Base-by-base conservation (phyloP, 768 basidiomycete species). In the Russula compacta region DNA sequence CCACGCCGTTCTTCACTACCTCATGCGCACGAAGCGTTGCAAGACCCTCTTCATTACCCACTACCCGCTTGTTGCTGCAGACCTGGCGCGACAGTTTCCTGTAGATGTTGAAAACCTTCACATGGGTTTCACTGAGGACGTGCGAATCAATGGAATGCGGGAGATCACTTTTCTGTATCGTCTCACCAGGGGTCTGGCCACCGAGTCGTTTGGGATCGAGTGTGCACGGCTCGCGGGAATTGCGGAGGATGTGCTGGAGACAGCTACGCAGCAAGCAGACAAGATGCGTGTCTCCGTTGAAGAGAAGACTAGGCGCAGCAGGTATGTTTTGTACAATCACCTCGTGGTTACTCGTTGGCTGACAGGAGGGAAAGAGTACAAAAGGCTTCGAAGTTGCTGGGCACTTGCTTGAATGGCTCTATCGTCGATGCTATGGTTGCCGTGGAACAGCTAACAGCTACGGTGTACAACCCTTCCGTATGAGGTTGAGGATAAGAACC, bases 41-140 rank as follows among this genome's bases (percentile, higher is more conserved):
- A 87, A 85, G 71, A 89, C 88, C 1, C 73, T 98, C 39, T 98
- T 98, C 72, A 95, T 98, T 68, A 98, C 95, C 0, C 95, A 98
- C 70, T 98, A 97, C 69, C 93, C 94, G 4, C 76, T 86, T 39
- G 81, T 95, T 12, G 91, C 91, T n/a, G 73, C 77, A 4, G 83
- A 83, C 47, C 69, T 92, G 29, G 82, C 83, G 66, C 77, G 75
- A 33, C 78, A 77, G 59, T 87, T 81, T 69, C 83, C 86, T 1
- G 63, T 69, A 14, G 78, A 83, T 14, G 75, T 92, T 40, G 79
- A 84, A 66, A 95, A 94, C 69, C 71, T 88, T 67, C 93, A 97
- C 68, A 95, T 98, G 89, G 84, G 84, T 29, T 95, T 90, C 67
- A 78, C 80, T 24, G 83, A 85, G 43, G 84, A 87, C 12, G 77